Evolutionary conservation across 2,329 filamentous ascomycete genomes (phyloP).

Genomic region (Fusarium succisae): DNA sequence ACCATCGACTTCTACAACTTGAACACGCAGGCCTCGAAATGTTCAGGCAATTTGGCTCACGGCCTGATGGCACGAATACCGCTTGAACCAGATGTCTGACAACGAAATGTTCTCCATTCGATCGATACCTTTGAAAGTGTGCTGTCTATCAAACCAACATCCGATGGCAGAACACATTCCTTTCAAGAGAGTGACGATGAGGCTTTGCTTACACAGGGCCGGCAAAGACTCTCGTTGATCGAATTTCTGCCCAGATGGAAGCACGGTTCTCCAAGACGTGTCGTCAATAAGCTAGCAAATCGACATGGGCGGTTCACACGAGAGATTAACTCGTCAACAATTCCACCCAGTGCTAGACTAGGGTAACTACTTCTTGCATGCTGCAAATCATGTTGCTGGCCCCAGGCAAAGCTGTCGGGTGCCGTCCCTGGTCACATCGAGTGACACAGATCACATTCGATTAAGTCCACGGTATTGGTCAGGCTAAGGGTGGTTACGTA

Average conservation of each 20-base stretch:
- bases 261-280: constrained; percentile 76
- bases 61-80: constrained; percentile 71
- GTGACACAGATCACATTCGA: constrained; percentile 84
- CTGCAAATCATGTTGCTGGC: constrained; percentile 80
- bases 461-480: constrained; percentile 82
- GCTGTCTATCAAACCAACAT: constrained; percentile 81
- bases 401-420: constrained; percentile 68
- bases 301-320: constrained; percentile 83
- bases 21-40: constrained; percentile 76
- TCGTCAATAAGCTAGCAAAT: constrained; percentile 66
- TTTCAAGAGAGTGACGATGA: constrained; percentile 75
- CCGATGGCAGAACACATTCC: constrained; percentile 82
- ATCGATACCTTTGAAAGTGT: constrained; percentile 76
- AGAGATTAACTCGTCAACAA: constrained; percentile 80
- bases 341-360: constrained; percentile 74
- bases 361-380: constrained; percentile 82
- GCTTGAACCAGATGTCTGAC: constrained; percentile 82
- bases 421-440: constrained; percentile 68
- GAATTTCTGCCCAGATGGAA: constrained; percentile 82
- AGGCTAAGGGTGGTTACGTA: constrained; percentile 77
- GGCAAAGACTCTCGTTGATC: constrained; percentile 84
- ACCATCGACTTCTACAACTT: constrained; percentile 66
- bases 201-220: constrained; percentile 83
- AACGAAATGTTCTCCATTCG: constrained; percentile 75
- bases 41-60: constrained; percentile 77